Percentiles rank a stretch among this genome's conserved stretches.
Evolutionary conservation across 1,139 yeast species (phyloP).

Genomic region (Taiozyma sp.): DNA sequence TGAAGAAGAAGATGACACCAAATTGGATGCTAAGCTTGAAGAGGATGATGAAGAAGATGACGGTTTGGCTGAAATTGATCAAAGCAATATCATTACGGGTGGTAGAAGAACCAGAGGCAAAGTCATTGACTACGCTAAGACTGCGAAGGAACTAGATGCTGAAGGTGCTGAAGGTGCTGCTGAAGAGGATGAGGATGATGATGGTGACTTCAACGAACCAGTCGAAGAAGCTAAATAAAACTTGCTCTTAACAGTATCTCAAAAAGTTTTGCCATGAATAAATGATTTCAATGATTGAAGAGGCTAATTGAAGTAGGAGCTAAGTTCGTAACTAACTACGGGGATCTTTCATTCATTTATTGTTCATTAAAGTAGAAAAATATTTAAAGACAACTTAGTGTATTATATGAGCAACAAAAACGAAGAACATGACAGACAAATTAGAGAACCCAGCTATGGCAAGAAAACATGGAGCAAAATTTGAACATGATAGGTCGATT

Average conservation of each 20-base stretch:
- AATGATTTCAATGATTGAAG: neutral
- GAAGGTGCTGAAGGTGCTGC: slow-evolving; percentile 42
- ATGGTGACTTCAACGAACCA: slow-evolving; percentile 24
- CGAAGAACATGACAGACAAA: neutral
- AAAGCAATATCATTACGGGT: slow-evolving; percentile 71
- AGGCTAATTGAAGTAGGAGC: neutral
- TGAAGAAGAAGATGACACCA: slow-evolving; percentile 58
- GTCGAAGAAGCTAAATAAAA: neutral
- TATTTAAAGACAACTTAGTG: neutral
- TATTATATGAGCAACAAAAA: neutral
- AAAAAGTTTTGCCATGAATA: neutral
- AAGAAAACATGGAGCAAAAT: neutral
- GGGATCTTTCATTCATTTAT: neutral
- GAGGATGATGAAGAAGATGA: slow-evolving; percentile 58
- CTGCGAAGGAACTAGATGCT: slow-evolving; percentile 65
- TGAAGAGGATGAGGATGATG: slow-evolving; percentile 37
- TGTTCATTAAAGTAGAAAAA: neutral
- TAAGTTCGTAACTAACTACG: neutral
- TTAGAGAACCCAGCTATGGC: neutral
- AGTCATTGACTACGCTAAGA: slow-evolving; percentile 79
- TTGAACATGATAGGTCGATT: neutral
- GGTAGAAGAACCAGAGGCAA: slow-evolving; percentile 93
- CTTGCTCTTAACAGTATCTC: neutral
- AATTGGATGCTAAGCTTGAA: slow-evolving; percentile 32
- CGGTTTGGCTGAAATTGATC: slow-evolving; percentile 77